Evolutionary conservation across 73 alveolate species (phyloP).

Genomic region (Tetrahymena malaccensis): DNA sequence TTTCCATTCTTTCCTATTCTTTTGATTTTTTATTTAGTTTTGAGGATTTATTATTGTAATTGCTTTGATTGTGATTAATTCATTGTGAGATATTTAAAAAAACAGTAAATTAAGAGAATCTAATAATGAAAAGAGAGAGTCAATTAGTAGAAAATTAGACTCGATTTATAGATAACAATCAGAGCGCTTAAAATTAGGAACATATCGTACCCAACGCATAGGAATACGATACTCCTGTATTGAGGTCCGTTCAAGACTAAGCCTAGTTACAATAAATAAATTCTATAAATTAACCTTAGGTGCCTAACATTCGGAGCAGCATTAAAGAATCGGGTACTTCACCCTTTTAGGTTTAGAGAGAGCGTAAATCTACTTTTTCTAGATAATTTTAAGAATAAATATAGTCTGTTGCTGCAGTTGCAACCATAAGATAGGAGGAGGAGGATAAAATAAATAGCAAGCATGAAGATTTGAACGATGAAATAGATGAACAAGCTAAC

Average conservation of each 20-base stretch:
- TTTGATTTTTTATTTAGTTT: background rate
- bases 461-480: background rate
- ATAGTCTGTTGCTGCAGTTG: background rate
- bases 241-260: background rate
- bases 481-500: background rate
- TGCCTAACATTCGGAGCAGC: background rate
- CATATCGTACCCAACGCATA: background rate
- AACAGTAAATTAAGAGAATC: background rate
- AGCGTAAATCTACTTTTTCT: background rate
- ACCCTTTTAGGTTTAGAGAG: background rate
- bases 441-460: background rate
- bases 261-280: background rate
- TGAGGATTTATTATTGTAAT: background rate
- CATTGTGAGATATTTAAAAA: background rate
- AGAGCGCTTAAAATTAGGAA: background rate
- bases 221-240: background rate
- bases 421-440: background rate
- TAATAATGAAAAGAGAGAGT: background rate
- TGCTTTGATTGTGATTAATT: background rate
- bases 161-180: background rate
- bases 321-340: background rate
- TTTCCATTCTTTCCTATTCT: background rate
- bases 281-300: background rate
- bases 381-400: background rate
- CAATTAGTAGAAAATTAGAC: background rate